Evolutionary conservation across 2,329 filamentous ascomycete genomes (phyloP).

Genomic region (Penicillium brasilianum): DNA sequence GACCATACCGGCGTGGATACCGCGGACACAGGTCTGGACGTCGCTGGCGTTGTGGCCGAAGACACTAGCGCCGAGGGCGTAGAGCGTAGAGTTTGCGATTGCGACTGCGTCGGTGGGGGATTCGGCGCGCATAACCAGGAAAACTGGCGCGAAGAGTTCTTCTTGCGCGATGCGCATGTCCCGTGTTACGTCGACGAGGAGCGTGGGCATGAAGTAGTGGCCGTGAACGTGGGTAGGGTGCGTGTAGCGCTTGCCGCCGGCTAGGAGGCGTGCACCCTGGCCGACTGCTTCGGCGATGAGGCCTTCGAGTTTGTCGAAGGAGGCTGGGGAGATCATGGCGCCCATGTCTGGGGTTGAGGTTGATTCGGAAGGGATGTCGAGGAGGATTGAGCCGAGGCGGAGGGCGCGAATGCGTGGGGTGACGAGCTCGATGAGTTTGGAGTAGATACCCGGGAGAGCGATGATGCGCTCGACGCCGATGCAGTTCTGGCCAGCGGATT

Average conservation of each 20-base stretch:
- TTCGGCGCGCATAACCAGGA: slow-evolving; percentile 77
- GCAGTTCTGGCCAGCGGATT: slow-evolving; percentile 95
- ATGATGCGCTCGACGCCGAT: slow-evolving; percentile 95
- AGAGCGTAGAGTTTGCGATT: slow-evolving; percentile 82
- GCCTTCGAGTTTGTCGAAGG: slow-evolving; percentile 75
- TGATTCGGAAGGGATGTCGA: slow-evolving; percentile 47
- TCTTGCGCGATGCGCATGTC: slow-evolving; percentile 86
- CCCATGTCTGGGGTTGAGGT: slow-evolving; percentile 70
- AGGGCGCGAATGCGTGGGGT: slow-evolving; percentile 74
- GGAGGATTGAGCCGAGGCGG: slow-evolving; percentile 73
- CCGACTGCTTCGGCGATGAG: slow-evolving; percentile 78
- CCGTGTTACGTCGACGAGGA: slow-evolving; percentile 86
- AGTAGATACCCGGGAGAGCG: slow-evolving; percentile 76
- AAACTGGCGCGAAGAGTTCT: slow-evolving; percentile 92
- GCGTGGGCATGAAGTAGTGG: slow-evolving; percentile 90
- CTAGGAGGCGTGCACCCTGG: slow-evolving; percentile 78
- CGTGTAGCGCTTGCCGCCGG: slow-evolving; percentile 72
- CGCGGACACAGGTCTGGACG: slow-evolving; percentile 67
- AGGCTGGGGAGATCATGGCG: slow-evolving; percentile 81
- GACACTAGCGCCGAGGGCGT: slow-evolving; percentile 86
- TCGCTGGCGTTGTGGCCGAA: slow-evolving; percentile 73
- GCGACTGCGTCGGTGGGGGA: slow-evolving; percentile 70
- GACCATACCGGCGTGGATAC: slow-evolving; percentile 85
- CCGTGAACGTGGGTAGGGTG: slow-evolving; percentile 78
- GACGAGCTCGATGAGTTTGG: slow-evolving; percentile 71